phyloP scores from a whole-genome alignment of 768 basidiomycete species.

The Lentinula edodes region DNA sequence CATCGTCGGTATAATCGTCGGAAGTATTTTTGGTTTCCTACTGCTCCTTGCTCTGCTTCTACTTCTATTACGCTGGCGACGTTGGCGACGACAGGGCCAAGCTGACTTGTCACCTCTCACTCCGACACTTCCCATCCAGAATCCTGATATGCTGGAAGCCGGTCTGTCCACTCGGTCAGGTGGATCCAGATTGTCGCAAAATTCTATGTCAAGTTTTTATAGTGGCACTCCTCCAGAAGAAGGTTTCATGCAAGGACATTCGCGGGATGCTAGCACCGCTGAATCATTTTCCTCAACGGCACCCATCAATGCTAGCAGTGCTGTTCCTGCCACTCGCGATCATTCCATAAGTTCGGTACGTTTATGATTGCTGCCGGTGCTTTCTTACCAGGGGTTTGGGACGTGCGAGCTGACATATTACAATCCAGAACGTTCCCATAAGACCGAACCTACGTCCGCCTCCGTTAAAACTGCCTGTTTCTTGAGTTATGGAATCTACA shows the following conservation, averaged over 20 bases:
- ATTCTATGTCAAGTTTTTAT: slow-evolving; percentile 3
- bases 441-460: slow-evolving; percentile 27
- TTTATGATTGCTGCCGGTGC: neutral
- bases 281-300: slow-evolving; percentile 1
- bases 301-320: neutral
- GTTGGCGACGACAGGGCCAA: slow-evolving; percentile 12
- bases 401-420: slow-evolving; percentile 8
- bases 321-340: neutral
- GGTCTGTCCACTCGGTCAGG: slow-evolving; percentile 16
- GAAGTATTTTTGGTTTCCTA: slow-evolving; percentile 20
- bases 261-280: neutral
- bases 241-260: neutral
- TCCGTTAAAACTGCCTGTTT: slow-evolving; percentile 14
- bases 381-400: neutral
- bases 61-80: slow-evolving; percentile 20
- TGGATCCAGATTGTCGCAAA: neutral
- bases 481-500: neutral
- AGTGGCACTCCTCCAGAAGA: neutral
- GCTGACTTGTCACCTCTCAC: slow-evolving; percentile 18
- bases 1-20: slow-evolving; percentile 16
- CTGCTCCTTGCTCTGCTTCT: slow-evolving; percentile 18
- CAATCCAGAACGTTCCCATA: slow-evolving; percentile 16
- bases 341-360: slow-evolving; percentile 6
- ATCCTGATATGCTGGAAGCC: slow-evolving; percentile 22
- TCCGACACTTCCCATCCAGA: slow-evolving; percentile 29